Base-by-base conservation (phyloP, 2,329 filamentous ascomycete genomes). In the Nannizziopsis barbatae region DNA sequence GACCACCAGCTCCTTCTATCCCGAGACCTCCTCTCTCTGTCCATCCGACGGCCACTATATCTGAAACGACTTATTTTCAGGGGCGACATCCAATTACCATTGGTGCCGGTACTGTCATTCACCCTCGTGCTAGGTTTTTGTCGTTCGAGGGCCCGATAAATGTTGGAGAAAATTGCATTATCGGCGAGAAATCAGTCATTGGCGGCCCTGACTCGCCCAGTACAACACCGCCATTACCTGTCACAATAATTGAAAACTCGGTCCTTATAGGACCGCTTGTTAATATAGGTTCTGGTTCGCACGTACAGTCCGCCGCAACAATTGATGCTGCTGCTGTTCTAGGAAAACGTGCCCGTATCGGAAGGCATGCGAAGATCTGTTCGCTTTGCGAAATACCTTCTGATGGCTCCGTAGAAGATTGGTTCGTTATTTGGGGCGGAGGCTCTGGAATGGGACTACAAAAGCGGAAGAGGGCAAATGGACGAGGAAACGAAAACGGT, bases 31-130 rank as follows among this genome's bases (percentile, higher is more conserved):
- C 65, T 27, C 50, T 69, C 33, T 61, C 62, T 53, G 55, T 61
- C 17, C 62, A 66, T 50, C 57, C 65, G 8, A 62, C 59, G 11
- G 58, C 66, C 7, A 66, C 63, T 31, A 62, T 71, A 52, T 61
- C 67, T 47, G 65, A 70, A 50, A 61, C 60, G 3, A 59, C 60
- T 3, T 58, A 63, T 27, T 62, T 70, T 54, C 65, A 69, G 49
- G 92, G 92, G 54, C 80, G 77, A 2, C 77, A 93, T 62, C 81
- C 80, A 1, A 86, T 98, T 54, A 82, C 79, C 39, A 80, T 96
- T 53, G 82, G 82, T 49, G 75, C 84, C 18, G 81, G 87, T 60
- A 82, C 80, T 2, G 77, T 95, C 5, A 69, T 98, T n/a, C 90
- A 96, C 60, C 89, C 92, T 1, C 85, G 89, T 42, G 79, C 82